A percentile compares a stretch with the other conserved stretches of the same genome.
These are phyloP conservation scores for Fusarium sp. DNA, from an alignment of 2,329 filamentous ascomycete genomes.

Conservation along the genomic window DNA sequence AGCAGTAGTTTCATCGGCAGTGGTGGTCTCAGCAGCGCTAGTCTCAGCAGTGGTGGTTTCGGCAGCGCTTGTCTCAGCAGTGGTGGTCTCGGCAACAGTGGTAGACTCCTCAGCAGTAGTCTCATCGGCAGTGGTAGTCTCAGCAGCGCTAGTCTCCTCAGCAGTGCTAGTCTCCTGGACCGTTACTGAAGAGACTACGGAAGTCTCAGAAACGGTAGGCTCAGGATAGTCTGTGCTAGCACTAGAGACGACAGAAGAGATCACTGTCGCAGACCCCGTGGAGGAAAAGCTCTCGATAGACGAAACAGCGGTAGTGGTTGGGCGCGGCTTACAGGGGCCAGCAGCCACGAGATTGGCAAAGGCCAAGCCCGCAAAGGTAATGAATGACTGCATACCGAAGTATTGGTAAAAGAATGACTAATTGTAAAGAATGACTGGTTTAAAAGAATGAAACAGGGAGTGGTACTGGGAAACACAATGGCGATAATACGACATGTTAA, in stretches of 20 bases:
- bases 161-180: background rate
- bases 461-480: background rate
- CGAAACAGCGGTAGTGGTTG: background rate
- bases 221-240: background rate
- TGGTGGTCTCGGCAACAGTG: background rate
- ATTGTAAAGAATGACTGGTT: conserved; percentile 7
- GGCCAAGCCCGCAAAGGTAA: conserved; percentile 6
- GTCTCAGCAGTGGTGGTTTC: too few species aligned
- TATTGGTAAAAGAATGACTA: background rate
- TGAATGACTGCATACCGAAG: background rate
- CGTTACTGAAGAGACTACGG: background rate
- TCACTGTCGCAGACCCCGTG: background rate
- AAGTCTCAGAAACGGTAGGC: background rate
- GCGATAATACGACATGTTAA: background rate
- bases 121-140: too few species aligned
- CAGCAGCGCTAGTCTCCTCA: background rate
- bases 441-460: background rate
- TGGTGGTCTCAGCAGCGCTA: background rate
- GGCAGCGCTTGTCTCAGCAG: background rate
- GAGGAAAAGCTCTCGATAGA: background rate
- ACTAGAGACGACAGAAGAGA: background rate
- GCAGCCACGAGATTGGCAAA: background rate
- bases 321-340: conserved; percentile 2
- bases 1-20: background rate
- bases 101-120: background rate